Conservation (phyloP, 345 rosid species). For the Gossypium turneri region DNA sequence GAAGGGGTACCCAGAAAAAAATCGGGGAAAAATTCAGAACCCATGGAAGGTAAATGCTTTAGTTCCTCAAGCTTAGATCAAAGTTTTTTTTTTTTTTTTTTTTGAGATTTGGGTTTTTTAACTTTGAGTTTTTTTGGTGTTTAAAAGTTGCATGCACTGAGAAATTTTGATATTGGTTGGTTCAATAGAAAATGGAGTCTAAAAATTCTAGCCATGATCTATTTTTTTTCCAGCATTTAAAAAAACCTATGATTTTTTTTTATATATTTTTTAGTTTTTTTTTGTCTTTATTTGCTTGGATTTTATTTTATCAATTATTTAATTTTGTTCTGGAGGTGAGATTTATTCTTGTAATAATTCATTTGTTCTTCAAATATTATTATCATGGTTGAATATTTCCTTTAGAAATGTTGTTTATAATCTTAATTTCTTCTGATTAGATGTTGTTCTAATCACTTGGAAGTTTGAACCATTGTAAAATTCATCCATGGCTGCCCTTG, state of each 20-base stretch:
- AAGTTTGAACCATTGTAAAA: too few species aligned
- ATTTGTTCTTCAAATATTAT: neutral
- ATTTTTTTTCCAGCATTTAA: neutral
- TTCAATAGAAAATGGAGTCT: conserved; percentile 15
- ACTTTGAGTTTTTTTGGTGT: neutral
- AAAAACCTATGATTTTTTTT: neutral
- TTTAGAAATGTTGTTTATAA: neutral
- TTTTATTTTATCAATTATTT: neutral
- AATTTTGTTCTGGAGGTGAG: neutral
- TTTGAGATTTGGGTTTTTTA: neutral
- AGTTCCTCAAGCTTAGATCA: conserved; percentile 13
- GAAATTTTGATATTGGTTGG: conserved; percentile 1
- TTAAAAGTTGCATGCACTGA: conserved; percentile 8
- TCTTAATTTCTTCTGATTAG: too few species aligned
- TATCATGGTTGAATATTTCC: neutral
- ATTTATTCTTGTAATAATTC: neutral
- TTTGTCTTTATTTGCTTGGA: neutral
- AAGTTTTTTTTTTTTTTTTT: neutral
- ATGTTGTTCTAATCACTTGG: too few species aligned
- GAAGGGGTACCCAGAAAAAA: conserved; percentile 10
- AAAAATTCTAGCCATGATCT: neutral
- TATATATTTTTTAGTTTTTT: neutral
- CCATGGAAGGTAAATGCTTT: conserved; percentile 37
- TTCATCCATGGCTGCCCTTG: too few species aligned
- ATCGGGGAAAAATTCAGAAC: neutral